phyloP scores from a whole-genome alignment of 768 basidiomycete species.

The Asterophora lycoperdoides region DNA sequence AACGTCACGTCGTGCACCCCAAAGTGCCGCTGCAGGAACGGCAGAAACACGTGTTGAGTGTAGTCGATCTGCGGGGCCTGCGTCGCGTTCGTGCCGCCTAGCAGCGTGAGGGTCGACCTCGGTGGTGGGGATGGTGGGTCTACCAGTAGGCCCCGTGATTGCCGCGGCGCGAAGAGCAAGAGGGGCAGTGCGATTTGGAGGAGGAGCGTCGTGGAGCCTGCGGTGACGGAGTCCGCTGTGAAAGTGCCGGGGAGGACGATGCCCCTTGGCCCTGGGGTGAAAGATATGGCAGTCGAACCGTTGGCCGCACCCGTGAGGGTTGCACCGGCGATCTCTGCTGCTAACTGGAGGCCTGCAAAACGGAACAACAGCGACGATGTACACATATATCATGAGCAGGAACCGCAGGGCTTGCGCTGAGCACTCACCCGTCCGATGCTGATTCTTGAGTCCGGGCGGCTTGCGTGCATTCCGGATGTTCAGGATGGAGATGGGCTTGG shows the following conservation, averaged over 20 bases:
- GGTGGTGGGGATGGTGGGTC: too few relatives aligned
- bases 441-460: slow-evolving; percentile 65
- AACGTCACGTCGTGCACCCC: slow-evolving; percentile 39
- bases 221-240: slow-evolving; percentile 49
- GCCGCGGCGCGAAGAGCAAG: slow-evolving; percentile 48
- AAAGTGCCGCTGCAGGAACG: slow-evolving; percentile 62
- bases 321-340: slow-evolving; percentile 55
- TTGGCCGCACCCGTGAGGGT: slow-evolving; percentile 49
- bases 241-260: slow-evolving; percentile 34
- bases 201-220: slow-evolving; percentile 67
- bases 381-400: too few relatives aligned
- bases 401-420: too few relatives aligned
- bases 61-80: slow-evolving; percentile 78
- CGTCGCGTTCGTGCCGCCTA: slow-evolving; percentile 70
- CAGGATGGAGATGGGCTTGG: slow-evolving; percentile 53
- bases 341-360: slow-evolving; percentile 65
- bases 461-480: slow-evolving; percentile 57
- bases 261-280: slow-evolving; percentile 44
- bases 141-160: too few relatives aligned
- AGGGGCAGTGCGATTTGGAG: slow-evolving; percentile 70
- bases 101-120: slow-evolving; percentile 46
- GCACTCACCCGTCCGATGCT: slow-evolving; percentile 62
- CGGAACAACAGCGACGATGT: too few relatives aligned
- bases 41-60: slow-evolving; percentile 58
- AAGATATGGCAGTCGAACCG: slow-evolving; percentile 51